Evolutionary conservation across 352 stramenopile genomes (phyloP).

Genomic region (Globisporangium paddicum): DNA sequence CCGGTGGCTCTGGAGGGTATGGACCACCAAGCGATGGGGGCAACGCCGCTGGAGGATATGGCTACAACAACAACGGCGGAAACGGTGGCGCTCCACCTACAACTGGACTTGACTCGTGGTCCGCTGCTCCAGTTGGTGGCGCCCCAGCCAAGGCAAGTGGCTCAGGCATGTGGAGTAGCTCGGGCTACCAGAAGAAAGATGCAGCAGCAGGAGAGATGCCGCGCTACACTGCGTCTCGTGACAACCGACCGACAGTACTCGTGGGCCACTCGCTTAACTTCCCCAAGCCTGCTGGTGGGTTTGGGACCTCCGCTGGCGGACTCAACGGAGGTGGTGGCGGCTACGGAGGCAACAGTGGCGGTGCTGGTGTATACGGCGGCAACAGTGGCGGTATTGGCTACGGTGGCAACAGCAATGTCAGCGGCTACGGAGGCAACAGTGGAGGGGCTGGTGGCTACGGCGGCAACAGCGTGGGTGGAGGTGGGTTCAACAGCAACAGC

Average conservation of each 20-base stretch:
- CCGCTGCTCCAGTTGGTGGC: conserved; percentile 21
- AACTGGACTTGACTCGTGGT: conserved; percentile 56
- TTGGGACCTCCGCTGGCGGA: conserved; percentile 35
- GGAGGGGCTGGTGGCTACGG: not conserved
- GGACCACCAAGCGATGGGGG: conserved; percentile 13
- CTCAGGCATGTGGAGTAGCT: conserved; percentile 73
- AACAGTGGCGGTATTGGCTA: not conserved
- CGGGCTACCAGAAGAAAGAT: conserved; percentile 79
- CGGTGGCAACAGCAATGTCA: conserved; percentile 5
- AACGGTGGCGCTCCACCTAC: conserved; percentile 11
- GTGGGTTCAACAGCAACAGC: conserved; percentile 17
- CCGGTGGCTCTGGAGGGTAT: conserved; percentile 11
- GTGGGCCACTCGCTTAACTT: conserved; percentile 79
- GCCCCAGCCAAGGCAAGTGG: conserved; percentile 32
- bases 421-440: conserved; percentile 15
- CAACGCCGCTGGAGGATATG: conserved; percentile 13
- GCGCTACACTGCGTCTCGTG: conserved; percentile 48
- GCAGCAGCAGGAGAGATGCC: conserved; percentile 26
- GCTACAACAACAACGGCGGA: conserved; percentile 20
- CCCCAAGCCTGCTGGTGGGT: conserved; percentile 39
- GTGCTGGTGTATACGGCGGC: not conserved
- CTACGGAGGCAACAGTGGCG: conserved; percentile 15
- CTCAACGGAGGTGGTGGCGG: conserved; percentile 33
- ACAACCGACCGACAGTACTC: conserved; percentile 81
- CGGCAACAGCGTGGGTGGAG: conserved; percentile 5